Conservation (phyloP, 2,329 filamentous ascomycete genomes). For the Dothideomycetidae sp. region DNA sequence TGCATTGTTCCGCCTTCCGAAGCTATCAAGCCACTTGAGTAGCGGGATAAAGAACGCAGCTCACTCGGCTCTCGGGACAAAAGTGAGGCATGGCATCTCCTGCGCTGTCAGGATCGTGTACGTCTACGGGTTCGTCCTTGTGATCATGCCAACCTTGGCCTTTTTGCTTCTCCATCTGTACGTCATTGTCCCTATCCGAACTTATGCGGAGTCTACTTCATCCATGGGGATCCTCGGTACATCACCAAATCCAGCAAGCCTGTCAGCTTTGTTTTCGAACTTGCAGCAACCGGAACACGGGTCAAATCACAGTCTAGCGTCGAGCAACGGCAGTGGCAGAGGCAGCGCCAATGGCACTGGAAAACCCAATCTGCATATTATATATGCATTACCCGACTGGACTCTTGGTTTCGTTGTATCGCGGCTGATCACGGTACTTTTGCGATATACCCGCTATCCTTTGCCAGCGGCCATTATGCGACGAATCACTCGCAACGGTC, state of each 20-base stretch:
- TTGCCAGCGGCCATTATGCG: slow-evolving; percentile 62
- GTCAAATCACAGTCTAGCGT: neutral
- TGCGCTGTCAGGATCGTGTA: slow-evolving; percentile 49
- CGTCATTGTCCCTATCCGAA: slow-evolving; percentile 71
- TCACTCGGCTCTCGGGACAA: slow-evolving; percentile 11
- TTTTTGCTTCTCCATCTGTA: slow-evolving; percentile 78
- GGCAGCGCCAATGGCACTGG: slow-evolving; percentile 15
- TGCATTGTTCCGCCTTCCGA: slow-evolving; percentile 19
- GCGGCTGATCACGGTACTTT: slow-evolving; percentile 58
- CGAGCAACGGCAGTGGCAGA: slow-evolving; percentile 2
- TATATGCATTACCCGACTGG: slow-evolving; percentile 87
- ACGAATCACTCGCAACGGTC: slow-evolving; percentile 55
- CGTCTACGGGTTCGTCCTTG: slow-evolving; percentile 56
- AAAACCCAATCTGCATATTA: slow-evolving; percentile 45
- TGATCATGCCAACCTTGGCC: slow-evolving; percentile 71
- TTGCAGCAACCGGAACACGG: slow-evolving; percentile 1
- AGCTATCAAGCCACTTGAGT: slow-evolving; percentile 10
- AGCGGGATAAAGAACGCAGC: slow-evolving; percentile 12
- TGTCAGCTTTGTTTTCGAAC: slow-evolving; percentile 6
- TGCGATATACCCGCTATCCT: slow-evolving; percentile 53
- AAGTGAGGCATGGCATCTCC: slow-evolving; percentile 14
- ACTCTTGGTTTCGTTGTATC: slow-evolving; percentile 83
- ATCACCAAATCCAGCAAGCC: slow-evolving; percentile 5
- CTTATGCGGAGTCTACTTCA: slow-evolving; percentile 41
- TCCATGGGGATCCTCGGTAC: slow-evolving; percentile 7